phyloP scores from a whole-genome alignment of 768 basidiomycete species.

The Russula vinacea region DNA sequence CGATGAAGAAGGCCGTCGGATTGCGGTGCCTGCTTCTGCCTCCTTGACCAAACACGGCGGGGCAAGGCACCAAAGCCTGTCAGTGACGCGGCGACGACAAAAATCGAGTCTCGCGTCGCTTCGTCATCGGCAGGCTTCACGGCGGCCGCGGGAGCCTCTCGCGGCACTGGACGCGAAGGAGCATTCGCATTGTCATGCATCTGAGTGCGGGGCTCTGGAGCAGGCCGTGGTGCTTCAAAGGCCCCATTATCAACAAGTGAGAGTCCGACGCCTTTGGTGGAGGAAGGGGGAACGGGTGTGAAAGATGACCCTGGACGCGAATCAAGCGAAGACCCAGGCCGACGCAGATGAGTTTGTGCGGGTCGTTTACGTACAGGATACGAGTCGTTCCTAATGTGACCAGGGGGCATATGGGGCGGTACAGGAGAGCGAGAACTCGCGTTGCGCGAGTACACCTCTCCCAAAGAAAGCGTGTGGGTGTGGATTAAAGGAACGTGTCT shows the following conservation, averaged over 20 bases:
- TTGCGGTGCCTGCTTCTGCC: constrained; percentile 9
- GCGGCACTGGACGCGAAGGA: not conserved
- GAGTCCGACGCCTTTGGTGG: constrained; percentile 7
- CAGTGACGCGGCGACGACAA: constrained; percentile 1
- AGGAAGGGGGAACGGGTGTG: not conserved
- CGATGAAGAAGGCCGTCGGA: not conserved
- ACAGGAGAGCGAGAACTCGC: not conserved
- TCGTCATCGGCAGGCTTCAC: not conserved
- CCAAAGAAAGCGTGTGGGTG: not conserved
- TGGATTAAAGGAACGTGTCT: too few relatives aligned
- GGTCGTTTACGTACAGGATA: not conserved
- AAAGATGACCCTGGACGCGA: not conserved
- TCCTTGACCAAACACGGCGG: constrained; percentile 13
- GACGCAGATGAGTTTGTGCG: not conserved
- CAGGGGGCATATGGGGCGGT: not conserved
- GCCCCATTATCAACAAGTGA: constrained; percentile 19
- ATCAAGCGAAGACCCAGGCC: constrained; percentile 11
- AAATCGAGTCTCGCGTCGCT: not conserved
- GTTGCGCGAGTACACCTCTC: not conserved
- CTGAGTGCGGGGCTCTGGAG: constrained; percentile 7
- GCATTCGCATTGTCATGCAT: not conserved
- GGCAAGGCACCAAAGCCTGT: constrained; percentile 14
- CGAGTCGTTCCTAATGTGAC: constrained; percentile 1
- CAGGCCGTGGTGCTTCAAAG: constrained; percentile 24
- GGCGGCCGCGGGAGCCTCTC: not conserved